Percentiles rank a stretch among this genome's conserved stretches.
phyloP scores from a whole-genome alignment of 2,329 filamentous ascomycete genomes.

The Aureobasidium pullulans region DNA sequence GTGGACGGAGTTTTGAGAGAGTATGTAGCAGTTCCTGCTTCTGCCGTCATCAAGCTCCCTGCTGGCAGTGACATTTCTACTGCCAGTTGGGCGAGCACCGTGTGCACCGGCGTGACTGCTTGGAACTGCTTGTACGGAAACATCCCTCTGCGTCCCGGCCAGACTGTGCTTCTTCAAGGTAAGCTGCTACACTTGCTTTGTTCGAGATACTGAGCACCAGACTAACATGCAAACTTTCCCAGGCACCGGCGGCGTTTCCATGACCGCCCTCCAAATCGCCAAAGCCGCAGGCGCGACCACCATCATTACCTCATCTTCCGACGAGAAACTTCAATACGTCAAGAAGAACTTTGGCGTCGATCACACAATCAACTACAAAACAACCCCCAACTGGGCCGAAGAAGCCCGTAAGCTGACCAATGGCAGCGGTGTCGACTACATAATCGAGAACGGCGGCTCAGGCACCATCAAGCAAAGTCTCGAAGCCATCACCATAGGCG shows the following conservation, averaged over 20 bases:
- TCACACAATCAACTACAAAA: constrained; percentile 55
- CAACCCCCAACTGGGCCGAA: constrained; percentile 51
- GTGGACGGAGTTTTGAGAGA: constrained; percentile 50
- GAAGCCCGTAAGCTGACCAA: constrained; percentile 45
- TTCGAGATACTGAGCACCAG: no score
- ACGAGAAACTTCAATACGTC: constrained; percentile 33
- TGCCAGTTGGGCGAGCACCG: constrained; percentile 18
- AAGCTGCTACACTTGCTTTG: not conserved
- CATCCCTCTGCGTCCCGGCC: constrained; percentile 18
- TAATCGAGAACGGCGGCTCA: constrained; percentile 45
- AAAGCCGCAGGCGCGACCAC: constrained; percentile 38
- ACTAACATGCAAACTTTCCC: not conserved
- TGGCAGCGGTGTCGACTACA: constrained; percentile 38
- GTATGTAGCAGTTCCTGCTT: constrained; percentile 52
- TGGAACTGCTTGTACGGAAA: constrained; percentile 22
- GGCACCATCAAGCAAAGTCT: constrained; percentile 39
- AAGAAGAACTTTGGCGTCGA: constrained; percentile 48
- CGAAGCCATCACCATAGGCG: constrained; percentile 35
- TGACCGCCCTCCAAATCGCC: constrained; percentile 28
- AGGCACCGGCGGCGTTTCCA: constrained; percentile 17
- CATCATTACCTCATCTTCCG: constrained; percentile 17
- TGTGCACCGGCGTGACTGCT: constrained; percentile 20
- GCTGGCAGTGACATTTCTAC: constrained; percentile 19
- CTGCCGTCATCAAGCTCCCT: constrained; percentile 50
- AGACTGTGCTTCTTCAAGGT: constrained; percentile 19